Evolutionary conservation across 2,329 filamentous ascomycete genomes (phyloP).

Genomic region (Diaporthe sp.): DNA sequence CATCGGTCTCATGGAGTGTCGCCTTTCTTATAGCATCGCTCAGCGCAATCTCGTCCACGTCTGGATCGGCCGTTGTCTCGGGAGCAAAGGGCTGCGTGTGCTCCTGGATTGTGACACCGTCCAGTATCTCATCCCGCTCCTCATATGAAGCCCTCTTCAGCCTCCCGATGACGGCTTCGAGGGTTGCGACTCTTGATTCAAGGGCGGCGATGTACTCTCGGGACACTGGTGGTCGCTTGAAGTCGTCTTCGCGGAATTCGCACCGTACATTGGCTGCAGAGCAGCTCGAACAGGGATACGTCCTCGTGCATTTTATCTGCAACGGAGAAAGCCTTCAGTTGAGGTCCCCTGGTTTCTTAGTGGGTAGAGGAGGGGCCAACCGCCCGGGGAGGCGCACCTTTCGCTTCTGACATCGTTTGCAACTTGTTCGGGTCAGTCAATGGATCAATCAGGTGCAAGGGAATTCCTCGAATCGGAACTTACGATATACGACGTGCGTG

Average conservation of each 20-base stretch:
- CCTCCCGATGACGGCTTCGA: conserved; percentile 38
- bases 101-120: neutral
- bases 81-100: neutral
- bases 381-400: neutral
- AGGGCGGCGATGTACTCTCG: conserved; percentile 40
- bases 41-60: conserved; percentile 11
- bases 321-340: neutral
- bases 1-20: conserved; percentile 13
- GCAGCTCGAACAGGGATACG: conserved; percentile 42
- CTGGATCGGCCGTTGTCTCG: neutral
- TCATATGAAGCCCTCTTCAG: neutral
- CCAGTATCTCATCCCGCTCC: conserved; percentile 16
- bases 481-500: conserved; percentile 19
- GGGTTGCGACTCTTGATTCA: conserved; percentile 32
- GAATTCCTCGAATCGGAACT: neutral
- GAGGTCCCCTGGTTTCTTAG: neutral
- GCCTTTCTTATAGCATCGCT: conserved; percentile 13
- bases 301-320: conserved; percentile 44
- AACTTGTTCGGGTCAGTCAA: neutral
- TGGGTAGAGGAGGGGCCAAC: neutral
- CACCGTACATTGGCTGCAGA: conserved; percentile 38
- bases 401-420: conserved; percentile 24
- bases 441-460: neutral
- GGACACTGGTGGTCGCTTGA: conserved; percentile 41
- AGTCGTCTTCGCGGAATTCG: conserved; percentile 43